Evolutionary conservation across 108 stramenopile species (phyloP), one percentile per base, ranked within the genome.

Genomic region (Cyclotella atomus): DNA sequence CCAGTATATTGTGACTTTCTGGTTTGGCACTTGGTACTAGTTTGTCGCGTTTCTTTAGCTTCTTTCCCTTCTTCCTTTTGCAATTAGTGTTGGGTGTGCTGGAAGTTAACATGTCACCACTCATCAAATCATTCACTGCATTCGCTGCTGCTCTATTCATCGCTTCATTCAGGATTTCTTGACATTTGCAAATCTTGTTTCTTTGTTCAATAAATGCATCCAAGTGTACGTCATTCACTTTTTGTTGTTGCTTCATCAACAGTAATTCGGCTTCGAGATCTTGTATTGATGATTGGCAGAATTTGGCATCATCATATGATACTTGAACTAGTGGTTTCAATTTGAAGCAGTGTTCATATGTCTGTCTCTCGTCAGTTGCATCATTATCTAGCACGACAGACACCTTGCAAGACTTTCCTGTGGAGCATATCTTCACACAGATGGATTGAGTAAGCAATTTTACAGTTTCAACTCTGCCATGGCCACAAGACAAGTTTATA

Each of bases 401-500:
- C 0, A 69, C 59, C 41, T 73, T 33, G 46, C 38, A 21, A 0
- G 59, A 29, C 24, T 43, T 36, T 2, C 36, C 30, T 33, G 24
- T 68, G 30, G 16, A 68, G 23, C 30, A 28, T 3, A 63, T 44
- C 63, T 35, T 2, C 17, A 61, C 24, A 27, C 33, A 0, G 8
- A 68, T 66, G 25, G 41, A 50, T 21, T 43, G 59, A 49, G 79
- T 55, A 9, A 88, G 50, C 5, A 85, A 63, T 16, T 75, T 12
- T 21, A 88, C 73, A 45, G 79, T 62, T 4, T 79, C 73, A 9
- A 56, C 21, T 20, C 85, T 70, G 3, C 89, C 89, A 30, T 85
- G 70, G 0, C 76, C 75, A 44, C 75, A 83, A 12, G 88, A 86
- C 45, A 88, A 63, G 20, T 69, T 79, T 38, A 85, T 52, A 20